Percentiles rank a stretch among this genome's conserved stretches.
Evolutionary conservation across 768 basidiomycete species (phyloP).

Genomic region (Pholiota conissans): DNA sequence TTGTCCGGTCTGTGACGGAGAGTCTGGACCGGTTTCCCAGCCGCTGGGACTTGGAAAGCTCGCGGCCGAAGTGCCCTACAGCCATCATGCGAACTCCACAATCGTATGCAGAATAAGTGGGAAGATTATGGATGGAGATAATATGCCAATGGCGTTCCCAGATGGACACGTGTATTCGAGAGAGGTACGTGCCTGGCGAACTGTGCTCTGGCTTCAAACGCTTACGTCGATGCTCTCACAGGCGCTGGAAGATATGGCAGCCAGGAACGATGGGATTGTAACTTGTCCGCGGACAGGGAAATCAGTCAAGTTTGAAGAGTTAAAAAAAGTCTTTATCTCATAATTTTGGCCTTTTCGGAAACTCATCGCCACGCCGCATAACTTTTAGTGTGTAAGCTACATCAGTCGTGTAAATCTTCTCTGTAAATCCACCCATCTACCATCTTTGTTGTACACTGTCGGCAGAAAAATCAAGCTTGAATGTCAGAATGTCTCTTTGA

Average conservation of each 20-base stretch:
- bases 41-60: constrained; percentile 67
- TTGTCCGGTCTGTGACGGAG: constrained; percentile 87
- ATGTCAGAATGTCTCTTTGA: neutral
- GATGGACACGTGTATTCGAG: constrained; percentile 92
- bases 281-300: constrained; percentile 78
- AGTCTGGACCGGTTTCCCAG: constrained; percentile 34
- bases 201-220: constrained; percentile 10
- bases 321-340: constrained; percentile 92
- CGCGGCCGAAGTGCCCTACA: constrained; percentile 84
- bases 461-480: neutral
- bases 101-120: constrained; percentile 92
- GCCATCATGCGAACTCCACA: constrained; percentile 93
- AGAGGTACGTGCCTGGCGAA: constrained; percentile 55
- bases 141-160: constrained; percentile 89
- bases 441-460: neutral
- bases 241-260: constrained; percentile 88
- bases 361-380: neutral
- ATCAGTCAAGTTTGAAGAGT: constrained; percentile 58
- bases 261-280: constrained; percentile 76
- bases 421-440: neutral
- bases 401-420: neutral
- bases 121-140: constrained; percentile 93
- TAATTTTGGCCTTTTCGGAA: constrained; percentile 30
- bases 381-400: neutral
- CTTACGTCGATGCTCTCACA: constrained; percentile 30